Evolutionary conservation across 1,284 basidiomycete species (phyloP).

Genomic region (Leccinum ambiguum): DNA sequence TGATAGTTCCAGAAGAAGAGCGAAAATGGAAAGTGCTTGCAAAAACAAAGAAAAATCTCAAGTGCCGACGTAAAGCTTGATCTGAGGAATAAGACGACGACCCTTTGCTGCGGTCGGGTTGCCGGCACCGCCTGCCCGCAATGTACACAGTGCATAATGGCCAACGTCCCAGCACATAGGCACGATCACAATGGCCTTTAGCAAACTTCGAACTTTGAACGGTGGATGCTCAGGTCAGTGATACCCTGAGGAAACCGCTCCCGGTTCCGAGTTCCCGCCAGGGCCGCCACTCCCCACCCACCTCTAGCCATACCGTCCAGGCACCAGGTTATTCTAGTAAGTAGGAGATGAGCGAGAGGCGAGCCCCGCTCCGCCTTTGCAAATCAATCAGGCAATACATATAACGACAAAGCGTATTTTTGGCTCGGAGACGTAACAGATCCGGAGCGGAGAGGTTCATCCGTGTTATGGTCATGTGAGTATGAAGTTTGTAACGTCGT

Average conservation of each 20-base stretch:
- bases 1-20: constrained; percentile 68
- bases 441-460: neutral
- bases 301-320: neutral
- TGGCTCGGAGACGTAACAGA: neutral
- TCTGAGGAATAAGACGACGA: constrained; percentile 64
- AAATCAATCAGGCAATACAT: neutral
- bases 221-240: neutral
- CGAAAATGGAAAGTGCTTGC: constrained; percentile 68
- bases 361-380: neutral
- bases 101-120: neutral
- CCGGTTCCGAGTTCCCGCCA: neutral
- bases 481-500: neutral
- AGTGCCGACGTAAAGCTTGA: constrained; percentile 72
- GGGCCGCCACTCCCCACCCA: too few relatives aligned
- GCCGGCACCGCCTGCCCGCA: neutral
- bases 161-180: neutral
- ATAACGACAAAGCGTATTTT: neutral
- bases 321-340: too few relatives aligned
- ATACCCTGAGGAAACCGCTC: neutral
- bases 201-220: neutral
- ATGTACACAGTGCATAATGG: neutral
- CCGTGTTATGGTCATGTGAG: neutral
- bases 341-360: too few relatives aligned
- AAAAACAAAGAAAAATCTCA: constrained; percentile 79
- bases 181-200: neutral